Evolutionary conservation across 331 rosid species (phyloP).

Genomic region (Malus hybrid): DNA sequence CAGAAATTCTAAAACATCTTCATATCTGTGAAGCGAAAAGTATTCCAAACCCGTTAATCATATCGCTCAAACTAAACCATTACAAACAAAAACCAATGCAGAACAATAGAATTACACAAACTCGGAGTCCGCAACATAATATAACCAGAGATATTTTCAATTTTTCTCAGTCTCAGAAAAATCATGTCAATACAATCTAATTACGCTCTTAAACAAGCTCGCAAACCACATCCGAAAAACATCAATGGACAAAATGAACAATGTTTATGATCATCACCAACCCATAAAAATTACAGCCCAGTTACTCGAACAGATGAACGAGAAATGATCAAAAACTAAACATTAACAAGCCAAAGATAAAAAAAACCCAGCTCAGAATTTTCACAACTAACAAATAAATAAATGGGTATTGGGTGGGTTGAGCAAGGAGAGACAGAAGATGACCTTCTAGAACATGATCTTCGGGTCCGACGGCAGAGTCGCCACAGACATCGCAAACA

Average conservation of each 20-base stretch:
- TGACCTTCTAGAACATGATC: slow-evolving; percentile 82
- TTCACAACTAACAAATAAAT: neutral
- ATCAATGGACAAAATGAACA: neutral
- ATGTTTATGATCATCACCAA: neutral
- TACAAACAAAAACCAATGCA: neutral
- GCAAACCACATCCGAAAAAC: neutral
- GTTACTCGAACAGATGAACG: neutral
- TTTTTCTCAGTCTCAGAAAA: neutral
- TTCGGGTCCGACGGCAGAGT: slow-evolving; percentile 86
- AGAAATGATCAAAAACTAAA: neutral
- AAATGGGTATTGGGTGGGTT: neutral
- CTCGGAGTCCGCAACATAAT: neutral
- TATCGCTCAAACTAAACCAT: neutral
- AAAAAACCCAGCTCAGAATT: slow-evolving; percentile 12
- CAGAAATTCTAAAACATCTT: neutral
- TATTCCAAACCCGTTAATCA: neutral
- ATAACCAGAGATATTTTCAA: neutral
- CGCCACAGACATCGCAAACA: slow-evolving; percentile 80
- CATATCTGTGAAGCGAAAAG: neutral
- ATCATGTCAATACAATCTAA: neutral
- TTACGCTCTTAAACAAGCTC: neutral
- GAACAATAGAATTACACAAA: neutral
- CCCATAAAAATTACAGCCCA: neutral
- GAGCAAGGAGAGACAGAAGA: neutral
- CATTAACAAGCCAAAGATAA: neutral